Evolutionary conservation across 768 basidiomycete species (phyloP).

Genomic region (Hygrocybe coccinea): DNA sequence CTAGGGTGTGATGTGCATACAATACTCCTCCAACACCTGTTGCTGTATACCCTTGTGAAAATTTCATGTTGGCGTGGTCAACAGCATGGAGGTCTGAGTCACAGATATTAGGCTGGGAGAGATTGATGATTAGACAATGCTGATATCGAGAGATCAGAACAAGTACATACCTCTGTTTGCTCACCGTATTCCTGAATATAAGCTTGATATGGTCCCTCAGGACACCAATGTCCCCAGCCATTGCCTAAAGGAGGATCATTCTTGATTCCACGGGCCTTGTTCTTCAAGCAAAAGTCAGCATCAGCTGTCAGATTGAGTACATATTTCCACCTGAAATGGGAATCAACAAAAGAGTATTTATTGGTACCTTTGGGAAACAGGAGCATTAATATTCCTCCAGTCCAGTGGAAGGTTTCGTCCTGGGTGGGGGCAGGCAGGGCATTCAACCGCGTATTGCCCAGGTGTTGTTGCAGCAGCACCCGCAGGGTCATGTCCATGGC

Average conservation of each 20-base stretch:
- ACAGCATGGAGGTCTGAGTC: conserved; percentile 12
- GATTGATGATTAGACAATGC: no score
- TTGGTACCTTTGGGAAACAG: no score
- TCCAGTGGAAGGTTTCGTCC: conserved; percentile 14
- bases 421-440: conserved; percentile 25
- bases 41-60: conserved; percentile 15
- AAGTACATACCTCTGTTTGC: conserved; percentile 9
- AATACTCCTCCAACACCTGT: conserved; percentile 27
- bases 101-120: conserved; percentile 12
- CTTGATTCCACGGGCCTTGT: conserved; percentile 20
- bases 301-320: conserved; percentile 27
- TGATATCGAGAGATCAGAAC: no score
- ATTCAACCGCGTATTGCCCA: conserved; percentile 19
- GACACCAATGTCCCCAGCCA: conserved; percentile 21
- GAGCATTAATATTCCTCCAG: conserved; percentile 12
- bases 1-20: conserved; percentile 31
- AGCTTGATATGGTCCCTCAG: conserved; percentile 6
- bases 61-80: conserved; percentile 7
- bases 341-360: background rate
- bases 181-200: conserved; percentile 5
- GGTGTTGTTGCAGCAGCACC: conserved; percentile 5
- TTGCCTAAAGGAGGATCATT: conserved; percentile 15
- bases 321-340: conserved; percentile 25
- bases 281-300: conserved; percentile 31
- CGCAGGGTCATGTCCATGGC: conserved; percentile 13